Evolutionary conservation across 345 rosid species (phyloP).

Genomic region (Hevea brasiliensis): DNA sequence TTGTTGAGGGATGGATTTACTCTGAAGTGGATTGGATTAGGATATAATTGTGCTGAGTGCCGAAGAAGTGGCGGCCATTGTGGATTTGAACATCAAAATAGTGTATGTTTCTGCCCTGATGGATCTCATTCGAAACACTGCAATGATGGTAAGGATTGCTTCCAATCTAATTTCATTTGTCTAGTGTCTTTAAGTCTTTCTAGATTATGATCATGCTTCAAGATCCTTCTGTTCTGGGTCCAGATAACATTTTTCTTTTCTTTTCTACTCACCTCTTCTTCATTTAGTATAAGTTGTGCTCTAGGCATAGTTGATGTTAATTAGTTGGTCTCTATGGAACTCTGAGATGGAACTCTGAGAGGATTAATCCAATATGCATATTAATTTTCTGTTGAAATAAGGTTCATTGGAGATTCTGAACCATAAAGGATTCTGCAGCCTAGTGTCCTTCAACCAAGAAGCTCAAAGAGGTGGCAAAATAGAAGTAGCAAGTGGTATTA

Average conservation of each 20-base stretch:
- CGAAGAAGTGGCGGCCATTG: constrained; percentile 31
- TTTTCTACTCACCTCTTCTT: not conserved
- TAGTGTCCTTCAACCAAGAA: no score
- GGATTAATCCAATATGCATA: no score
- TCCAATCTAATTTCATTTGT: not conserved
- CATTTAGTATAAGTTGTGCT: not conserved
- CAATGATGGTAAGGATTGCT: constrained; percentile 20
- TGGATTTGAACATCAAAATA: constrained; percentile 18
- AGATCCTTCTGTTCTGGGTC: not conserved
- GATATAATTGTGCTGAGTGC: constrained; percentile 21
- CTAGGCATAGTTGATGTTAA: not conserved
- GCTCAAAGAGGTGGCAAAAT: no score
- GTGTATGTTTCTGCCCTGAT: constrained; percentile 31
- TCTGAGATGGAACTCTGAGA: no score
- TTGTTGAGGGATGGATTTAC: constrained; percentile 21
- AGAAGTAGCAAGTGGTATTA: no score
- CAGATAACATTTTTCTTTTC: not conserved
- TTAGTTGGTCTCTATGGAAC: no score
- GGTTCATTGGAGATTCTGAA: no score
- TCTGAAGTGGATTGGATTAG: constrained; percentile 29
- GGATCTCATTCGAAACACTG: constrained; percentile 21
- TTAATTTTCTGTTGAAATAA: no score
- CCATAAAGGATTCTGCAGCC: no score
- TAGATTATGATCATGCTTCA: not conserved
- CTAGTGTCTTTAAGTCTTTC: not conserved